phyloP scores from a whole-genome alignment of 2,329 filamentous ascomycete species.

The Neonectria neomacrospora region DNA sequence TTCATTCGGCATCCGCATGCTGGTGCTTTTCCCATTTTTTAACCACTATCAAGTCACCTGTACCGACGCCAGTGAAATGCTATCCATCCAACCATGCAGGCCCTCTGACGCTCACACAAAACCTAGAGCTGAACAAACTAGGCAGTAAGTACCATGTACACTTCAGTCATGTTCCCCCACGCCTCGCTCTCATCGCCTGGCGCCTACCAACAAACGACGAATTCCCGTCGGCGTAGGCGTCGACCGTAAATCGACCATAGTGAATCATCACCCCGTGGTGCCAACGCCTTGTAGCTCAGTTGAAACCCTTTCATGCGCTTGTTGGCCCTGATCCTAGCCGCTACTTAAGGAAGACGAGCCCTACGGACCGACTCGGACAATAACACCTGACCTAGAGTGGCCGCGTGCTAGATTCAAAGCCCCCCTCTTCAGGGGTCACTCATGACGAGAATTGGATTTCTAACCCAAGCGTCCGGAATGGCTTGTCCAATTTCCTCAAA shows the following conservation, averaged over 20 bases:
- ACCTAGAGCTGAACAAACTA: neutral
- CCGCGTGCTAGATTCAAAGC: neutral
- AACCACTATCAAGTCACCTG: slow-evolving; percentile 7
- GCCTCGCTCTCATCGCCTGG: slow-evolving; percentile 3
- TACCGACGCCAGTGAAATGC: slow-evolving; percentile 7
- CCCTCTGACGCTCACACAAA: slow-evolving; percentile 9
- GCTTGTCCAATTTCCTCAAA: slow-evolving; percentile 77
- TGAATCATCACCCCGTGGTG: slow-evolving; percentile 19
- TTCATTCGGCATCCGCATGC: neutral
- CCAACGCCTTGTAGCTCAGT: slow-evolving; percentile 6
- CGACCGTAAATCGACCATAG: slow-evolving; percentile 26
- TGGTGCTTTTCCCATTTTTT: slow-evolving; percentile 1
- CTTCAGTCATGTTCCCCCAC: slow-evolving; percentile 11
- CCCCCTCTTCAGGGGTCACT: slow-evolving; percentile 41
- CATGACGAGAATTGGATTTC: slow-evolving; percentile 87
- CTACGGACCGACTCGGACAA: slow-evolving; percentile 21
- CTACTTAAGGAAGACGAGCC: slow-evolving; percentile 1
- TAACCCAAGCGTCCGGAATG: slow-evolving; percentile 79
- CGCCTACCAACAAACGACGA: slow-evolving; percentile 6
- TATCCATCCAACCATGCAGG: slow-evolving; percentile 5
- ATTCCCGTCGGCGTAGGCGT: slow-evolving; percentile 19
- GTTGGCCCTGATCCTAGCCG: slow-evolving; percentile 22
- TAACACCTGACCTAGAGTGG: slow-evolving; percentile 2
- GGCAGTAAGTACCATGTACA: neutral
- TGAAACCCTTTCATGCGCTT: slow-evolving; percentile 21